Evolutionary conservation across 2,329 filamentous ascomycete genomes (phyloP).

Genomic region (Aureobasidium melanogenum): DNA sequence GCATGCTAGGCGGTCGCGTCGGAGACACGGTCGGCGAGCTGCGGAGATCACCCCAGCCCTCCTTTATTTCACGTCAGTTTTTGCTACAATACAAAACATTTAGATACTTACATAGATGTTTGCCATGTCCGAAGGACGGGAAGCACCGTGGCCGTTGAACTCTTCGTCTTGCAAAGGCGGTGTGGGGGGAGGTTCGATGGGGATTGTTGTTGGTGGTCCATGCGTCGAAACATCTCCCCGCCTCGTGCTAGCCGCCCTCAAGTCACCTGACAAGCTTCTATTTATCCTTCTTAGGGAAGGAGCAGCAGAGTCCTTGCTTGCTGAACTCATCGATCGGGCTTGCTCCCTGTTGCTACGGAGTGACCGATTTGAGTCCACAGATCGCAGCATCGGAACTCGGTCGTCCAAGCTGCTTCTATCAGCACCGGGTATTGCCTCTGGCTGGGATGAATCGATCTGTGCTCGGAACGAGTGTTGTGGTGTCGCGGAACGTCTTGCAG

Average conservation of each 20-base stretch:
- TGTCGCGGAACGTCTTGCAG: conserved; percentile 27
- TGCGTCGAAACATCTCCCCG: conserved; percentile 28
- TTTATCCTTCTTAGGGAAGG: conserved; percentile 64
- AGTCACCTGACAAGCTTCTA: conserved; percentile 63
- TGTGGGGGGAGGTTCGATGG: conserved; percentile 35
- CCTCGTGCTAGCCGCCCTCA: conserved; percentile 59
- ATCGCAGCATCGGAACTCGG: not conserved
- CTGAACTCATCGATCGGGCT: conserved; percentile 53
- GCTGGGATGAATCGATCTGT: not conserved
- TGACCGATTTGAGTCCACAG: conserved; percentile 27
- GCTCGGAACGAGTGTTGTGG: conserved; percentile 30
- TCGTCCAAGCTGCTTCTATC: not conserved
- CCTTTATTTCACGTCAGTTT: conserved; percentile 45
- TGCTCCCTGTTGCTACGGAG: conserved; percentile 29
- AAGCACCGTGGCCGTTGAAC: conserved; percentile 50
- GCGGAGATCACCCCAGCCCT: conserved; percentile 87
- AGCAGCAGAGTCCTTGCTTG: conserved; percentile 50
- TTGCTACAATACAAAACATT: conserved; percentile 13
- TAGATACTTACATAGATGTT: conserved; percentile 77
- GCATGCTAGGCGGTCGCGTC: conserved; percentile 89
- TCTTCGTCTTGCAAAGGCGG: conserved; percentile 56
- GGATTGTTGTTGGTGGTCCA: conserved; percentile 28
- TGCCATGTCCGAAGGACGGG: conserved; percentile 75
- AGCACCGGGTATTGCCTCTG: not conserved
- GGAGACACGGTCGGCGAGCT: conserved; percentile 77